Conservation (phyloP, 768 basidiomycete species). For the Phylloporus sp. region DNA sequence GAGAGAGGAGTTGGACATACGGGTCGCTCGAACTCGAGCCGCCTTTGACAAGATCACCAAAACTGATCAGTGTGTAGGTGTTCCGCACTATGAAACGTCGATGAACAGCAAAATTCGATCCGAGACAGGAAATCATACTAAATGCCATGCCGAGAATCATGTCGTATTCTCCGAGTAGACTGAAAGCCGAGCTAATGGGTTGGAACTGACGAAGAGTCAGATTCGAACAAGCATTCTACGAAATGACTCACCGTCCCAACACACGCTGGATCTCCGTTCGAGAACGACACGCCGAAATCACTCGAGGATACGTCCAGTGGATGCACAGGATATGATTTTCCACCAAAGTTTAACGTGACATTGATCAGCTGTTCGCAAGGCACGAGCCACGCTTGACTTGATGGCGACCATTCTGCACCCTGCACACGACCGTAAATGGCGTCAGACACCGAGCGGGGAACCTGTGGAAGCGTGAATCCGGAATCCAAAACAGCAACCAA, state of each 20-base stretch:
- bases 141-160: slow-evolving; percentile 82
- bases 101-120: slow-evolving; percentile 4
- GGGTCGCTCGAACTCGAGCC: slow-evolving; percentile 48
- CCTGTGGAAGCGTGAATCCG: slow-evolving; percentile 67
- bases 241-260: slow-evolving; percentile 55
- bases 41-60: slow-evolving; percentile 59
- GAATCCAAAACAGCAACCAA: slow-evolving; percentile 72
- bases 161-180: slow-evolving; percentile 71
- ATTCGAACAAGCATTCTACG: not conserved
- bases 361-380: slow-evolving; percentile 74
- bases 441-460: slow-evolving; percentile 68
- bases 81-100: slow-evolving; percentile 57
- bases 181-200: slow-evolving; percentile 77
- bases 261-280: slow-evolving; percentile 52
- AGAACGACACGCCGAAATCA: slow-evolving; percentile 44
- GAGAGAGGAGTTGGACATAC: slow-evolving; percentile 64
- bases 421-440: slow-evolving; percentile 77
- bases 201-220: slow-evolving; percentile 54
- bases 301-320: slow-evolving; percentile 63
- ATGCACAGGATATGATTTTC: slow-evolving; percentile 62
- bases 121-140: slow-evolving; percentile 38
- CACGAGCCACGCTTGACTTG: slow-evolving; percentile 59
- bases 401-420: slow-evolving; percentile 59
- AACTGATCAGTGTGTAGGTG: slow-evolving; percentile 65
- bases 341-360: slow-evolving; percentile 67